phyloP scores from a whole-genome alignment of 352 stramenopile species.

The Plasmopara viticola region DNA sequence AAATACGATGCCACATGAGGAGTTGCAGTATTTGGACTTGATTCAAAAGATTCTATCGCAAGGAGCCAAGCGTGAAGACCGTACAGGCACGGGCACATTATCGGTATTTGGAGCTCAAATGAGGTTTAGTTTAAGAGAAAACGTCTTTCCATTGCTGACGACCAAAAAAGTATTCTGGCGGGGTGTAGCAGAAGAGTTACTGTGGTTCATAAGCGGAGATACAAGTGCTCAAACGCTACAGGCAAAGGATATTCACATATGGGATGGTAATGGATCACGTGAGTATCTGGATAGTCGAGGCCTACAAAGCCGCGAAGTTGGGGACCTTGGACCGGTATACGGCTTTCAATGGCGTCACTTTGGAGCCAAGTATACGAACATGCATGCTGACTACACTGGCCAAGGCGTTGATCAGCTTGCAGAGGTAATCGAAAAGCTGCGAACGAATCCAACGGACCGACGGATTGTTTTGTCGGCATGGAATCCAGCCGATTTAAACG shows the following conservation, averaged over 20 bases:
- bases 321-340: constrained; percentile 96
- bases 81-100: constrained; percentile 97
- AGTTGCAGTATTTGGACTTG: constrained; percentile 86
- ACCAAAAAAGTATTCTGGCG: constrained; percentile 99
- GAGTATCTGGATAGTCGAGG: constrained; percentile 93
- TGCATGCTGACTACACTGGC: constrained; percentile 97
- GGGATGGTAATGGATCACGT: constrained; percentile 98
- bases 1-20: constrained; percentile 36
- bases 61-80: constrained; percentile 91
- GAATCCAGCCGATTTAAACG: constrained; percentile 95
- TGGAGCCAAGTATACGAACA: constrained; percentile 96
- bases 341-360: constrained; percentile 99
- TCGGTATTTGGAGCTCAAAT: constrained; percentile 98
- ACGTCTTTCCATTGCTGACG: constrained; percentile 96
- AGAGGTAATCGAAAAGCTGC: constrained; percentile 97
- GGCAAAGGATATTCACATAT: constrained; percentile 99
- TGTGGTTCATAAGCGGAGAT: constrained; percentile 99
- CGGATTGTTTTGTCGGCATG: constrained; percentile 98
- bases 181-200: constrained; percentile 97
- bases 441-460: constrained; percentile 94
- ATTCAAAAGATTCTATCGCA: constrained; percentile 95
- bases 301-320: constrained; percentile 91
- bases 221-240: constrained; percentile 95
- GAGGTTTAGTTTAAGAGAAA: constrained; percentile 92
- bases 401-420: constrained; percentile 98